A percentile compares a stretch with the other conserved stretches of the same genome.
phyloP scores from a whole-genome alignment of 2,329 filamentous ascomycete genomes.

The Colletotrichum trifolii region DNA sequence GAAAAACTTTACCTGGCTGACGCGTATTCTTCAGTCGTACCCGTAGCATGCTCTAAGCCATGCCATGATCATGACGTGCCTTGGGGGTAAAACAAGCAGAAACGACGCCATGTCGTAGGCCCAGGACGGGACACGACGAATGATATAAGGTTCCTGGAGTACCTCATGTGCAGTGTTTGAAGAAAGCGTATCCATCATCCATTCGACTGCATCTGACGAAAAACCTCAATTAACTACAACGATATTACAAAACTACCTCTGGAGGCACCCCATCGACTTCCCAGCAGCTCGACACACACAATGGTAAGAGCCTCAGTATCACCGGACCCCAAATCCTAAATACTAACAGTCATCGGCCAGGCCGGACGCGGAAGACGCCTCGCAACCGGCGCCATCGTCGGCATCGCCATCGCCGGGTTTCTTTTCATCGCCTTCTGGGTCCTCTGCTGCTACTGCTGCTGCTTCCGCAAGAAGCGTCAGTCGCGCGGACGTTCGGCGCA shows the following conservation, averaged over 20 bases:
- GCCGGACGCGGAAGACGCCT: constrained; percentile 34
- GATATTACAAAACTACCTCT: no score
- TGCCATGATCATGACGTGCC: constrained; percentile 17
- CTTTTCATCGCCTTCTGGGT: constrained; percentile 26
- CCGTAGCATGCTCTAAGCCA: constrained; percentile 22
- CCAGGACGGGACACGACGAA: not conserved
- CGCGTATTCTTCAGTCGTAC: constrained; percentile 6
- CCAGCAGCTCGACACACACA: not conserved
- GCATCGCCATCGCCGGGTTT: constrained; percentile 36
- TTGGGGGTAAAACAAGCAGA: not conserved
- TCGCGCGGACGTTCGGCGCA: constrained; percentile 10
- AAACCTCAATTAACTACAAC: not conserved
- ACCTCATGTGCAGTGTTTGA: not conserved
- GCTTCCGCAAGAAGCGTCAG: constrained; percentile 35
- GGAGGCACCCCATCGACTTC: not conserved
- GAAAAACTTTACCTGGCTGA: constrained; percentile 11
- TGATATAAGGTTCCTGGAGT: constrained; percentile 2
- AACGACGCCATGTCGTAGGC: constrained; percentile 19
- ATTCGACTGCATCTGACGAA: not conserved
- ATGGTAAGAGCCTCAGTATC: constrained; percentile 5
- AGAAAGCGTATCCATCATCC: not conserved
- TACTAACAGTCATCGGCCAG: not conserved
- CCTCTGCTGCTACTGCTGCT: constrained; percentile 36
- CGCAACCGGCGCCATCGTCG: constrained; percentile 36
- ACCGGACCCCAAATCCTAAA: not conserved